Evolutionary conservation across 805 yeast genomes (phyloP).

Genomic region (Kodamaea sagamina): DNA sequence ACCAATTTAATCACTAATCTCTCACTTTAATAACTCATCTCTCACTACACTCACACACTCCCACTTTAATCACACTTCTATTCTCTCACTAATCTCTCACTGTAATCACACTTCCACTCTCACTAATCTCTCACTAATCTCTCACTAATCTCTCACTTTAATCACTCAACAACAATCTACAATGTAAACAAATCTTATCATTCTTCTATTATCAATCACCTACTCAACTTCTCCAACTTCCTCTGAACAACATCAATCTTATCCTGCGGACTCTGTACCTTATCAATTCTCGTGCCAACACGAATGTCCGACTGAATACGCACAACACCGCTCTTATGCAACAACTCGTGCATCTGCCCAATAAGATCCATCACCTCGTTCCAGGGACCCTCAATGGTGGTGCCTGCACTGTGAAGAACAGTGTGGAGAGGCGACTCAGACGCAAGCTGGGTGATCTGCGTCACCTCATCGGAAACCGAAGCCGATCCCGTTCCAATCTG

Average conservation of each 20-base stretch:
- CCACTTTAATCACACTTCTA: too few species aligned
- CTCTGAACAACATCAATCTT: conserved; percentile 65
- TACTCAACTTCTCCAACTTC: conserved; percentile 32
- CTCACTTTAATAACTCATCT: too few species aligned
- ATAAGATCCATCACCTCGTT: conserved; percentile 77
- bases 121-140: too few species aligned
- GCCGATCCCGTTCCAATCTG: conserved; percentile 77
- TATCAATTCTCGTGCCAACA: conserved; percentile 82
- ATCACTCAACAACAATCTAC: too few species aligned
- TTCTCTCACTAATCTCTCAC: too few species aligned
- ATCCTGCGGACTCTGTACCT: conserved; percentile 69
- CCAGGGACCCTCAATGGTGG: conserved; percentile 94
- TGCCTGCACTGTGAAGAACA: conserved; percentile 87
- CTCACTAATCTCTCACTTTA: too few species aligned
- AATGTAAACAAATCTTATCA: too few species aligned
- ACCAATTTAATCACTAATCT: too few species aligned
- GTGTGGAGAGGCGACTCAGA: conserved; percentile 62
- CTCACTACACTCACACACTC: not conserved
- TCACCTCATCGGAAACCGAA: conserved; percentile 80
- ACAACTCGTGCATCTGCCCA: conserved; percentile 72
- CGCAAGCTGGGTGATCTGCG: conserved; percentile 65
- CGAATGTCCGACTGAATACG: conserved; percentile 86
- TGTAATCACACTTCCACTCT: too few species aligned
- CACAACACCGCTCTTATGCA: conserved; percentile 71
- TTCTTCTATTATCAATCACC: not conserved